Conservation (phyloP, 306 rosid species). For the Rosa rugosa region DNA sequence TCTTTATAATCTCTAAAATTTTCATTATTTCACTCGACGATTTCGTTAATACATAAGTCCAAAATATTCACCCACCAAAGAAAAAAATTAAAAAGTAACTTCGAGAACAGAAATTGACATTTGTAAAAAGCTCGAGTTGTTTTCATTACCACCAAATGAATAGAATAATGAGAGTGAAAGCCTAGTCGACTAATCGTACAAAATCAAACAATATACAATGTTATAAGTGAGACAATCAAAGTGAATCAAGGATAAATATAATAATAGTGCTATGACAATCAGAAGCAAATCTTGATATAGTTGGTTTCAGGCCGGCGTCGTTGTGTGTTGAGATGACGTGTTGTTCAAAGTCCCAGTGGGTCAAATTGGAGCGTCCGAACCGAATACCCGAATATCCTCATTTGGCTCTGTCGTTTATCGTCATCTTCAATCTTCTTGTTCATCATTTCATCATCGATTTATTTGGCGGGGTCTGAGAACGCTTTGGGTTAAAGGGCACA, state of each 20-base stretch:
- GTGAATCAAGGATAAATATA: background rate
- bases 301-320: background rate
- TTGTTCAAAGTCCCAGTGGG: background rate
- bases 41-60: too few species aligned
- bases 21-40: too few species aligned
- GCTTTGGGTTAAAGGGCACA: background rate
- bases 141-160: background rate
- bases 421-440: background rate
- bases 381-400: background rate
- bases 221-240: background rate
- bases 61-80: too few species aligned
- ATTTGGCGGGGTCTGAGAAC: too few species aligned
- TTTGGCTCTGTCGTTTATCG: background rate
- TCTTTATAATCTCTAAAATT: too few species aligned
- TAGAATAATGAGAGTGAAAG: background rate
- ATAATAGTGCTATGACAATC: background rate
- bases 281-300: background rate
- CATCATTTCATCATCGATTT: too few species aligned
- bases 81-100: too few species aligned
- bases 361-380: background rate
- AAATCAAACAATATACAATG: background rate
- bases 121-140: background rate
- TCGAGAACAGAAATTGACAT: too few species aligned
- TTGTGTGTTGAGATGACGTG: slow-evolving; percentile 10
- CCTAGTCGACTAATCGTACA: background rate